Conservation (phyloP, 148 eudicot species). For the Rhododendron molle region DNA sequence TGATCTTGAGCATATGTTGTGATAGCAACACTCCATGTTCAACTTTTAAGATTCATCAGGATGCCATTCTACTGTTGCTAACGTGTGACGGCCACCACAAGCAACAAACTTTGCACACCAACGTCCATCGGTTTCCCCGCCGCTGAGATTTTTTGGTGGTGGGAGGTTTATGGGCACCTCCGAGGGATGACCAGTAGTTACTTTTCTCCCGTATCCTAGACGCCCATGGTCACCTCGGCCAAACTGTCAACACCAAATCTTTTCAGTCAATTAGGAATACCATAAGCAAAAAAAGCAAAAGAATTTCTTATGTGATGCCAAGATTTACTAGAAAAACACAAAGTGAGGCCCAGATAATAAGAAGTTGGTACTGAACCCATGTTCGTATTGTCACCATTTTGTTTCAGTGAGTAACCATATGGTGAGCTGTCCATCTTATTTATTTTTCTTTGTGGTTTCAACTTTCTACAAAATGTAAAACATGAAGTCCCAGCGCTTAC, state of each 20-base stretch:
- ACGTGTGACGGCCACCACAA: constrained; percentile 94
- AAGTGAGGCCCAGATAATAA: not conserved
- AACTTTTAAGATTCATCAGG: constrained; percentile 21
- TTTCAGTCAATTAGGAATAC: not conserved
- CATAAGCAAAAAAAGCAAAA: not conserved
- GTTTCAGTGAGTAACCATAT: not conserved
- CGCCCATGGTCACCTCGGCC: constrained; percentile 99
- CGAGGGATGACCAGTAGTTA: constrained; percentile 82
- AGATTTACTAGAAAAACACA: not conserved
- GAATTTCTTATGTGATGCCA: not conserved
- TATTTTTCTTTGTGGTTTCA: not conserved
- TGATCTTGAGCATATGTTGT: not conserved
- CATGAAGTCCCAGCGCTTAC: constrained; percentile 34
- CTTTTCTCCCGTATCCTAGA: constrained; percentile 79
- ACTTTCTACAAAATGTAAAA: not conserved
- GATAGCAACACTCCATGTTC: not conserved
- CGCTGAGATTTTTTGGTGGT: constrained; percentile 39
- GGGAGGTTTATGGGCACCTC: constrained; percentile 86
- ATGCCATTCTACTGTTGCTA: constrained; percentile 72
- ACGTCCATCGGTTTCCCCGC: constrained; percentile 31
- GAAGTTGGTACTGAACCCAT: not conserved
- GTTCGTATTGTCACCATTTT: not conserved
- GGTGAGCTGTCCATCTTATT: not conserved
- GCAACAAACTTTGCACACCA: constrained; percentile 87
- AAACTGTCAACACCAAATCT: constrained; percentile 36